Evolutionary conservation across 352 stramenopile genomes (phyloP), one percentile per base, ranked within the genome.

Genomic region (Lagenidium giganteum): DNA sequence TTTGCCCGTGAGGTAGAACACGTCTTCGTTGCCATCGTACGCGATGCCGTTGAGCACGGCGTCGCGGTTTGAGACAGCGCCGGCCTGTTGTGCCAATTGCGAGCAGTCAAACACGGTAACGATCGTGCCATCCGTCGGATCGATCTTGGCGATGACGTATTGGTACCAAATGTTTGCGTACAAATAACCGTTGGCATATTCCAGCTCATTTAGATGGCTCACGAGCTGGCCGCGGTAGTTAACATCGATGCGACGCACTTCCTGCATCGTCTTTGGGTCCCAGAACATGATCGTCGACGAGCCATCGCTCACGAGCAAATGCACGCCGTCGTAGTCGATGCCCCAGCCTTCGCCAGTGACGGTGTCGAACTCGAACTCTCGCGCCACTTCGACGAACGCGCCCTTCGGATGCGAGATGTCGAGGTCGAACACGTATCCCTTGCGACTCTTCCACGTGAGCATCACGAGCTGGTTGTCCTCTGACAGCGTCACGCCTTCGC

Each of bases 111-210:
- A 98, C 55, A 95, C 86, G 21, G 80, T 81, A 17, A 97, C 70
- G 21, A 96, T 74, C 6, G 55, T 60, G 25, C 92, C 92, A 17
- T 69, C 93, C 2, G 47, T 17, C 14, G 91, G 91, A 65, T 98
- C 71, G 36, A 98, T 97, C 42, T 96, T 95, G 13, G 97, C 61
- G 29, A 98, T 87, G 16, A 87, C 69, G 42, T 93, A 78, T 42
- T 93, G 60, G 61, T 95, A 96, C 94, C 94, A 98, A 47, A 98
- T 81, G 67, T 98, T 98, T 16, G 88, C 93, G 46, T 96, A 94
- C 40, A 98, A 83, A 35, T 84, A 85, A 13, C 91, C 91, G 32
- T 95, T 88, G 31, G 86, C 94, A 34, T 77, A 81, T 60, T 98
- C 94, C 16, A 98, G 70, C 57, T 98, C 94, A 55, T 98, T 98